These are phyloP conservation scores for Boletus huronensis DNA, from an alignment of 768 basidiomycete species.

Conservation along the genomic window DNA sequence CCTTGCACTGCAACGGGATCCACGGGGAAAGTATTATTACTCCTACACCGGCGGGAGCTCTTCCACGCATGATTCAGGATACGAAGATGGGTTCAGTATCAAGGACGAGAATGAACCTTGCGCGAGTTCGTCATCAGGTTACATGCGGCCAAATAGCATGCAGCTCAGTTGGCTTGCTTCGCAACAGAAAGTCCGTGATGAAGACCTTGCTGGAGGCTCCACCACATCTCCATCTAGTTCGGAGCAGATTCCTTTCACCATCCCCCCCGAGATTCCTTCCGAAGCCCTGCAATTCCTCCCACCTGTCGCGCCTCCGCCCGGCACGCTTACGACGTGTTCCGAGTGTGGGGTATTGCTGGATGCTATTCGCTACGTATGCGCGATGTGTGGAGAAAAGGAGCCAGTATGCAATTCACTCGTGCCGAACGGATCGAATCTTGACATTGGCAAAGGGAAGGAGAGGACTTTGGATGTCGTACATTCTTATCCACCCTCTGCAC, in stretches of 20 bases:
- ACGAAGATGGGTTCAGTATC: conserved; percentile 46
- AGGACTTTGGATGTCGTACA: conserved; percentile 23
- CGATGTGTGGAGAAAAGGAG: conserved; percentile 78
- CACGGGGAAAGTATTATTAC: conserved; percentile 74
- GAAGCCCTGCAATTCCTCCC: conserved; percentile 54
- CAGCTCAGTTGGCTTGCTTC: conserved; percentile 63
- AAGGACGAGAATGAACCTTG: conserved; percentile 32
- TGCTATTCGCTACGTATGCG: conserved; percentile 86
- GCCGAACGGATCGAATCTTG: conserved; percentile 8
- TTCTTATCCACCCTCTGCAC: conserved; percentile 37
- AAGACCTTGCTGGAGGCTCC: conserved; percentile 11
- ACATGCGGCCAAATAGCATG: conserved; percentile 60
- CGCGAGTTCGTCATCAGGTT: conserved; percentile 26
- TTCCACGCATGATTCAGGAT: conserved; percentile 50
- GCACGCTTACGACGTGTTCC: conserved; percentile 76
- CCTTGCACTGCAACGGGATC: conserved; percentile 63
- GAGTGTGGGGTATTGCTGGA: conserved; percentile 73
- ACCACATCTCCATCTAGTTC: conserved; percentile 14
- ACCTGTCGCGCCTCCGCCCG: conserved; percentile 48
- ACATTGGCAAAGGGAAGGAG: conserved; percentile 47
- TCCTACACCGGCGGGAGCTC: conserved; percentile 55
- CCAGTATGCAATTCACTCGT: conserved; percentile 32
- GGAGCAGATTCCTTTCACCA: conserved; percentile 15
- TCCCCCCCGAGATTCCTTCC: conserved; percentile 40
- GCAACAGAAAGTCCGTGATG: conserved; percentile 40